phyloP scores from a whole-genome alignment of 345 rosid genomes.

The Xanthoceras sorbifolium region DNA sequence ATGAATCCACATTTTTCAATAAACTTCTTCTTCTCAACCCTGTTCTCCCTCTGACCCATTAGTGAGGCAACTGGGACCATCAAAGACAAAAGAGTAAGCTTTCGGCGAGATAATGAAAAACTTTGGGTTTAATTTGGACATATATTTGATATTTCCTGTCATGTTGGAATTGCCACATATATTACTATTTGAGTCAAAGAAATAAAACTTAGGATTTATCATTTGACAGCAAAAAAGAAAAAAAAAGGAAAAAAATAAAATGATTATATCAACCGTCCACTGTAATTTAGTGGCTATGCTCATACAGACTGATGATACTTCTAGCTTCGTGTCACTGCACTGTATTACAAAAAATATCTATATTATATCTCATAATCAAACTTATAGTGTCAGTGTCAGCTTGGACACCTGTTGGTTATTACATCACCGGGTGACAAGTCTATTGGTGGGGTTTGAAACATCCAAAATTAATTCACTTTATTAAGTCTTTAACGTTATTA shows the following conservation, averaged over 20 bases:
- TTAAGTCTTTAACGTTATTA: neutral
- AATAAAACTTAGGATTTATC: neutral
- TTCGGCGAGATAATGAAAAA: conserved; percentile 15
- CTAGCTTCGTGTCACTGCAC: too few species aligned
- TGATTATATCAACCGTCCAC: too few species aligned
- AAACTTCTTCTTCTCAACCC: neutral
- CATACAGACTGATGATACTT: too few species aligned
- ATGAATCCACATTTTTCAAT: neutral
- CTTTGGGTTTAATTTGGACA: neutral
- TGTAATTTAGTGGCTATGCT: too few species aligned
- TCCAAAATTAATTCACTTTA: conserved; percentile 3
- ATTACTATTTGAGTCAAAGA: neutral
- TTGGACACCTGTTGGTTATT: conserved; percentile 8
- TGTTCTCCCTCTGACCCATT: neutral
- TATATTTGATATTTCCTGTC: neutral
- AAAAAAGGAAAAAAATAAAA: neutral
- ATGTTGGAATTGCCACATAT: neutral
- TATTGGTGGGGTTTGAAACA: neutral
- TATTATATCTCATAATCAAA: too few species aligned
- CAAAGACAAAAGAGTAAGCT: conserved; percentile 1
- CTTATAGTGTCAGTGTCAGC: conserved; percentile 20
- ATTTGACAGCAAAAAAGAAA: neutral
- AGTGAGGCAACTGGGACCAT: neutral
- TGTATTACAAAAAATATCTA: too few species aligned
- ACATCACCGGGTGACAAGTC: neutral